Evolutionary conservation across 2,329 filamentous ascomycete genomes (phyloP).

Genomic region (Aspergillus ruber): DNA sequence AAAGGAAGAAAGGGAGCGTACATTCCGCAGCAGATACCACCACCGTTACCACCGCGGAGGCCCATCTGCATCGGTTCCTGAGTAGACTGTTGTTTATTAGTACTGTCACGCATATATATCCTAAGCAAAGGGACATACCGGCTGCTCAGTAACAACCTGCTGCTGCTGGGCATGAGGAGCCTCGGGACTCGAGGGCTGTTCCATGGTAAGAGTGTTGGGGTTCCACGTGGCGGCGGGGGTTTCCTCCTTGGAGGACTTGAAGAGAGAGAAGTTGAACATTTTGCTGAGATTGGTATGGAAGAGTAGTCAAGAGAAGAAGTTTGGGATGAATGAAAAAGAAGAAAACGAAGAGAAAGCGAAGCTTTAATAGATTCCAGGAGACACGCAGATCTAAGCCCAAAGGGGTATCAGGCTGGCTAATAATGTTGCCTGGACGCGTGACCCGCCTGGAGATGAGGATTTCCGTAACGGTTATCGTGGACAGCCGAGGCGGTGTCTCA

Average conservation of each 20-base stretch:
- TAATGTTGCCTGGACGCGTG: background rate
- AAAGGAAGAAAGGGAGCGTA: slow-evolving; percentile 10
- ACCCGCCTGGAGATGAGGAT: background rate
- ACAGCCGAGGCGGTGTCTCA: background rate
- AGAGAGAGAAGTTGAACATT: slow-evolving; percentile 28
- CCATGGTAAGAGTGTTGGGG: slow-evolving; percentile 25
- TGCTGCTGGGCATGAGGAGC: slow-evolving; percentile 20
- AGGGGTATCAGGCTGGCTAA: background rate
- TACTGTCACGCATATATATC: background rate
- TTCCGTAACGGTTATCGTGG: background rate
- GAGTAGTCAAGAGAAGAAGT: background rate
- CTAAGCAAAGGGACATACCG: slow-evolving; percentile 14
- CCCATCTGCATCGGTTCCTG: slow-evolving; percentile 23
- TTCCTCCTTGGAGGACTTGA: slow-evolving; percentile 25
- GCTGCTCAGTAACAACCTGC: slow-evolving; percentile 23
- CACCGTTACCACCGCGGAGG: slow-evolving; percentile 25
- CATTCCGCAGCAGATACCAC: slow-evolving; percentile 30
- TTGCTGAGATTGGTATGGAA: too few relatives aligned
- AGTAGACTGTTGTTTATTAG: slow-evolving; percentile 10
- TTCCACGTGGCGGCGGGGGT: slow-evolving; percentile 19
- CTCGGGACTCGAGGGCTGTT: slow-evolving; percentile 25
- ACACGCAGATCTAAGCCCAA: background rate
- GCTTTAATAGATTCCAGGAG: slow-evolving; percentile 1
- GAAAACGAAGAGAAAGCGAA: background rate
- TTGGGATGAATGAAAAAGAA: background rate